Evolutionary conservation across 495 filamentous ascomycete genomes (phyloP), one percentile per base, ranked within the genome.

Genomic region (Staphylotrichum tortipilum): DNA sequence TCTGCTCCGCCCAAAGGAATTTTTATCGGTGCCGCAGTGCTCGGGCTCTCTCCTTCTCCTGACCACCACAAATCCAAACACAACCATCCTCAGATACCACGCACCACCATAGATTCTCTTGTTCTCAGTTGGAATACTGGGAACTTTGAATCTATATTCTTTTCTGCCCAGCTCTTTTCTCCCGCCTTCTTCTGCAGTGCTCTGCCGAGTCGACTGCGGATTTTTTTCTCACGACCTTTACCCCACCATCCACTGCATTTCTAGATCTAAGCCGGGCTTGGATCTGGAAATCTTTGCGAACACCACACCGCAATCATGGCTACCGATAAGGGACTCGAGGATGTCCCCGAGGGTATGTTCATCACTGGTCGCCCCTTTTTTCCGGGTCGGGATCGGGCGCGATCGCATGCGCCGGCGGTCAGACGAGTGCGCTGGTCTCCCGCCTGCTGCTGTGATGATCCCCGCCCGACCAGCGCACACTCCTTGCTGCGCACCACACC

Each of bases 281-380:
- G 83, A 83, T 90, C 85, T 76, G 68, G 73, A 72, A 67, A 63
- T 63, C 60, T 62, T 66, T 62, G 60, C 57, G 54, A 66, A 66
- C 58, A 23, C 46, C 48, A 62, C 75, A 73, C 70, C 80, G 81
- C 87, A 90, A 96, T 84, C 79, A 96, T 96, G 90, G 89, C 88
- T 85, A 78, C 76, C 62, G 86, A 89, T 59, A 94, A 95, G 78
- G 90, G 90, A 71, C 86, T 96, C 73, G 90, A 96, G 80, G 90
- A 96, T 65, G 80, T 96, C 72, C 82, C 84, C 62, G 88, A 91
- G 76, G 78, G 88, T 92, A 79, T 63, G 84, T 72, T 55, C 35
- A 7, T 34, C 19, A 35, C 29, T 11, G 10, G n/a, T 41, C 18
- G 24, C 5, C 10, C 1, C 5, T 46, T 5, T 18, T 15, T 15